Evolutionary conservation across 495 filamentous ascomycete species (phyloP), one percentile per base, ranked within the genome.

Genomic region (Tuber magnatum): DNA sequence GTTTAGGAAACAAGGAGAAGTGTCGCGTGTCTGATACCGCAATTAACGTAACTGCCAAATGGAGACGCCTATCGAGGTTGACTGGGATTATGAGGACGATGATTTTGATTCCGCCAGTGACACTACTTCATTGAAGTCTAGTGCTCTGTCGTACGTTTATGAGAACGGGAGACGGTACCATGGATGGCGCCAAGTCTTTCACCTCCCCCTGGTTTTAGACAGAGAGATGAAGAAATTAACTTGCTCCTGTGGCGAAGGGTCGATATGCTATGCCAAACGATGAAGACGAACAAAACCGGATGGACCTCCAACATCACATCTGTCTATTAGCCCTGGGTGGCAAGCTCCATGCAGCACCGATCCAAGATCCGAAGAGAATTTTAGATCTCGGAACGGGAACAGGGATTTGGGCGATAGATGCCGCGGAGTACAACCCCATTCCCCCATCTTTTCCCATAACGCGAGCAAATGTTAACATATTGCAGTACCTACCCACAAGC

Each of bases 331-430:
- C 86, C 18, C 81, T 89, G 16, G 84, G 85, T 75, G 85, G 86
- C 41, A 83, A 84, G 76, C 83, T 92, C 1, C 86, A 86, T 79
- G 86, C 87, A 68, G 87, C 90, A 5, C 90, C 87, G 1, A 84
- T 84, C 7, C 71, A 81, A 20, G 81, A 84, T 22, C 86, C 87
- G 0, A 85, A 86, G 22, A 83, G 87, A 76, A 87, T 90, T 65
- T 84, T 91, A 12, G 89, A 91, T 75, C 80, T 89, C 56, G 89
- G 87, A n/a, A 89, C 88, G 12, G 90, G 90, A 28, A 91, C 88
- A 20, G 90, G 90, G 28, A 88, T 87, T 73, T 90, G 87, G 88
- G 89, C 86, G 69, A 86, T 88, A 38, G 88, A 88, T 72, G 85
- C 87, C 79, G 87, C 84, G 32, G 81, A 85, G 83, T 84, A 81